These are phyloP conservation scores for Kwoniella newhampshirensis DNA, from an alignment of 768 basidiomycete genomes.

Conservation along the genomic window DNA sequence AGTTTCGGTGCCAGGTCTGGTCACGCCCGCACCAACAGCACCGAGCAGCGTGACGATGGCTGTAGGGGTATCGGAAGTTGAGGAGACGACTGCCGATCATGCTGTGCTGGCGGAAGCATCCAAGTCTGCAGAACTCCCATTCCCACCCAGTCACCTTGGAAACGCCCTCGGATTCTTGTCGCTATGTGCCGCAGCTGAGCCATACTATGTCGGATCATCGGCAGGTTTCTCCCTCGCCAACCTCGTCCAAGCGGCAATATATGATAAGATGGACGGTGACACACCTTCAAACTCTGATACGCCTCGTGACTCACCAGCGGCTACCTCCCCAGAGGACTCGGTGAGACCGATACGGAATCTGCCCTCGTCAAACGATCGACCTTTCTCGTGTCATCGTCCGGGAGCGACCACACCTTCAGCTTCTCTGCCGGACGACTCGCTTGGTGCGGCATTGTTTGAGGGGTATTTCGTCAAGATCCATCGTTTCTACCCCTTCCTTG, in stretches of 20 bases:
- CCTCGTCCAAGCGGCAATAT: constrained; percentile 10
- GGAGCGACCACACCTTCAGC: constrained; percentile 4
- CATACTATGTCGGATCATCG: constrained; percentile 10
- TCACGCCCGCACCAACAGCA: no score
- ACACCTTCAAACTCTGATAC: no score
- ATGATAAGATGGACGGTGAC: background rate
- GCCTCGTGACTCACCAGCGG: background rate
- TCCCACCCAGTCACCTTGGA: constrained; percentile 11
- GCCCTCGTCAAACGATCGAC: constrained; percentile 4
- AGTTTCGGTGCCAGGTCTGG: no score
- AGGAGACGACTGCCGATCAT: no score
- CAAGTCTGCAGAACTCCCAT: background rate
- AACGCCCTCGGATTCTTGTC: constrained; percentile 12
- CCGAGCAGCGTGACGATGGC: no score
- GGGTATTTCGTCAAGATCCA: constrained; percentile 10
- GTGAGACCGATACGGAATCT: constrained; percentile 6
- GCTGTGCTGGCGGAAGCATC: background rate
- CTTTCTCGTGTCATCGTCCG: constrained; percentile 16
- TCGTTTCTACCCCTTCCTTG: constrained; percentile 6
- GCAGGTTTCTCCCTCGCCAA: constrained; percentile 15
- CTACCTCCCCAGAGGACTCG: background rate
- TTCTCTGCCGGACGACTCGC: background rate
- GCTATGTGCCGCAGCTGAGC: constrained; percentile 9
- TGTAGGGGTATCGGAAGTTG: no score
- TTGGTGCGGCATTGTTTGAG: background rate